Base-by-base conservation (phyloP, 1,284 basidiomycete species). In the Megacollybia platyphylla region DNA sequence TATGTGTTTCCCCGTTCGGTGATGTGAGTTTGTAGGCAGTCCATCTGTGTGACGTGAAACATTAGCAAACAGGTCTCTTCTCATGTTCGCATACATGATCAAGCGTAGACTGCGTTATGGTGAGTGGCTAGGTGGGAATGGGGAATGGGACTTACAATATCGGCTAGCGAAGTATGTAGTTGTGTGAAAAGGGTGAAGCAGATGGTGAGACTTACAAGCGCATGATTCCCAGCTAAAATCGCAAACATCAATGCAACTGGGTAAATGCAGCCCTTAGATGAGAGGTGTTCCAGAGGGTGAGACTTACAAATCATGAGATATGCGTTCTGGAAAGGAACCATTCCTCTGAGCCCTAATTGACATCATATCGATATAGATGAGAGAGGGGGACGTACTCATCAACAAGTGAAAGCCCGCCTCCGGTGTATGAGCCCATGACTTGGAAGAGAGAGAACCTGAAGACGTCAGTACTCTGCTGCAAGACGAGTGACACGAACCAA, bases 201-300 rank as follows among this genome's bases (percentile, higher is more conserved):
- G 29, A 26, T 40, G 30, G 11, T 36, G n/a, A 15, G 20, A 61
- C 69, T 36, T 39, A 73, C 71, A 51, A 73, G 48, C 5, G 71
- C 73, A 51, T 70, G 70, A 48, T 75, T 73, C 41, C 72, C 72
- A 11, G 71, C 72, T 15, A 75, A 51, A 42, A 75, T 73, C 2
- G 57, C 59, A 40, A 73, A 70, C 7, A 67, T 63, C 42, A 75
- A 49, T 2, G 63, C 57, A 52, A 71, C 70, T 72, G 35, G 7
- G 8, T 15, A 11, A 4, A 13, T 18, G 9, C 13, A 2, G 34
- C 35, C 18, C 17, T 6, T 11, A 20, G 13, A 9, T 20, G 15
- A 39, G 9, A 36, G 28, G 39, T 38, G 15, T 28, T 35, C 17
- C 35, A 27, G 30, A 7, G 10, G 31, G 4, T 18, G 35, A 10